phyloP scores from a whole-genome alignment of 306 rosid genomes.

The Ormosia semicastrata region DNA sequence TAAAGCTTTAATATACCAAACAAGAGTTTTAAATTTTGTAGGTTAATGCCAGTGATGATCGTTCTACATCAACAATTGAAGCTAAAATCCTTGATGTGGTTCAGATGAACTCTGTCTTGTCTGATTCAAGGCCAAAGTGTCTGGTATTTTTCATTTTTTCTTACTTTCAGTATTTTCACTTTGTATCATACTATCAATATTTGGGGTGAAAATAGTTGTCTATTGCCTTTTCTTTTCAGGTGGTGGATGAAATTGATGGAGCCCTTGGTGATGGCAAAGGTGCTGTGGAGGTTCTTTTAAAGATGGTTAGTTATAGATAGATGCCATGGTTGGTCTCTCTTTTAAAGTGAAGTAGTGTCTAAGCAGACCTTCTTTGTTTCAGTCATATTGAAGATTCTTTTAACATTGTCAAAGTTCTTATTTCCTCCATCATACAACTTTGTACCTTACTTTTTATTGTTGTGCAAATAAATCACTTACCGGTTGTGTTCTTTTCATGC shows the following conservation, averaged over 20 bases:
- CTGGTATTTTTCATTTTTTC: constrained; percentile 61
- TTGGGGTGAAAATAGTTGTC: constrained; percentile 1
- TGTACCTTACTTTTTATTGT: constrained; percentile 16
- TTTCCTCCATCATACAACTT: constrained; percentile 9
- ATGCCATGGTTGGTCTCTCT: background rate
- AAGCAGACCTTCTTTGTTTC: constrained; percentile 1
- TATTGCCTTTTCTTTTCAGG: constrained; percentile 43
- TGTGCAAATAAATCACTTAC: background rate
- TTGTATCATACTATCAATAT: constrained; percentile 6
- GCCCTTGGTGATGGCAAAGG: constrained; percentile 95
- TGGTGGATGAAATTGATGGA: constrained; percentile 97
- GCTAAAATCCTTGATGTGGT: constrained; percentile 83
- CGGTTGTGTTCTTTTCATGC: constrained; percentile 4
- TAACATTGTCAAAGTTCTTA: background rate
- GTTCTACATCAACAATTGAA: constrained; percentile 79
- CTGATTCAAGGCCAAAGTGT: constrained; percentile 77
- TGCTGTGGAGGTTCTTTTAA: constrained; percentile 89
- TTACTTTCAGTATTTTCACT: background rate
- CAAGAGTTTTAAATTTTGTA: constrained; percentile 36
- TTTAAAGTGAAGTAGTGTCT: constrained; percentile 7
- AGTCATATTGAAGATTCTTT: background rate
- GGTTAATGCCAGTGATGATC: constrained; percentile 98
- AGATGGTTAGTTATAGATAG: constrained; percentile 63
- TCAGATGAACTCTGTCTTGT: constrained; percentile 78
- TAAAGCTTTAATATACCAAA: constrained; percentile 9